phyloP scores from a whole-genome alignment of 2,329 filamentous ascomycete species.

The Stemphylium vesicarium region DNA sequence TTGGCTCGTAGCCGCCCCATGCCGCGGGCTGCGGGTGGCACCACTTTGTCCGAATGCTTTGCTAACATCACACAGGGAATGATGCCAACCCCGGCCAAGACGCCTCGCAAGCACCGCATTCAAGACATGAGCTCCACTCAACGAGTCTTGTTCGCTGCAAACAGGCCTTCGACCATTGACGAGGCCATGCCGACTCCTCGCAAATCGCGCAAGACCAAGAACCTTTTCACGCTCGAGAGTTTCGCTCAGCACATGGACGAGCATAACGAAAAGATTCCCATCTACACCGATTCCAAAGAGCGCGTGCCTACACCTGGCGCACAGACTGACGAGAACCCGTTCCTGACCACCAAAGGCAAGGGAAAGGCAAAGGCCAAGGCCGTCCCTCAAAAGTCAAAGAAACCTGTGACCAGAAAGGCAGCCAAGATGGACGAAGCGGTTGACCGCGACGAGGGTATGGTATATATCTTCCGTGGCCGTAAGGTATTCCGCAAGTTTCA shows the following conservation, averaged over 20 bases:
- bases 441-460: constrained; percentile 71
- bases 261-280: constrained; percentile 66
- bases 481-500: constrained; percentile 75
- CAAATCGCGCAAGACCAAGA: constrained; percentile 63
- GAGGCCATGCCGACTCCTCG: constrained; percentile 66
- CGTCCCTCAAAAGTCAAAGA: constrained; percentile 55
- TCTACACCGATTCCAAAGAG: constrained; percentile 82
- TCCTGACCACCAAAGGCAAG: constrained; percentile 62
- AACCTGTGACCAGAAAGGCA: constrained; percentile 62
- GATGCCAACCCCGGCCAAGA: constrained; percentile 81
- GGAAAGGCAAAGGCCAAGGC: constrained; percentile 55
- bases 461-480: constrained; percentile 82
- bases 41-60: neutral
- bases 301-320: constrained; percentile 70
- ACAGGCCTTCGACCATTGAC: constrained; percentile 66
- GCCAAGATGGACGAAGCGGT: constrained; percentile 68
- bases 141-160: constrained; percentile 65
- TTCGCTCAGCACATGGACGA: constrained; percentile 59
- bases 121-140: constrained; percentile 54
- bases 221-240: constrained; percentile 50
- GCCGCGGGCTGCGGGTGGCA: neutral
- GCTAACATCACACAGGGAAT: constrained; percentile 53
- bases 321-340: constrained; percentile 72
- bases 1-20: neutral
- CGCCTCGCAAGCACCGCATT: constrained; percentile 67